Evolutionary conservation across 2,329 filamentous ascomycete species (phyloP), one percentile per base, ranked within the genome.

Genomic region (Neurospora sp.): DNA sequence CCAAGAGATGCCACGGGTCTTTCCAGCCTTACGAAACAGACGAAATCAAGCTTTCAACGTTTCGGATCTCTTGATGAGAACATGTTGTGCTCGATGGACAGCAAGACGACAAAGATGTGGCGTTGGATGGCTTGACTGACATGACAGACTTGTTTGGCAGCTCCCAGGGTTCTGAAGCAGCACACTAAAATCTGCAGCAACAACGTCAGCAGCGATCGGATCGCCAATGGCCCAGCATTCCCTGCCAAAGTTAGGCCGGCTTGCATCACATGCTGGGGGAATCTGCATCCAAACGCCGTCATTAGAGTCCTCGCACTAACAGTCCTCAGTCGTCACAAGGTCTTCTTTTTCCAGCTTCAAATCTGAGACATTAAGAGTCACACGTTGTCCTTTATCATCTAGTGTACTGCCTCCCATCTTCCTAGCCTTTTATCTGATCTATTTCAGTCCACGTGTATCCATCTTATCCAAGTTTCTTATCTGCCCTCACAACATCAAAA

Each of bases 201-300:
- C 38, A 67, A 73, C 67, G 70, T 71, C 72, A 72, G 71, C 72
- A 69, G 68, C 70, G 67, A 70, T 67, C 69, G 68, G 66, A 69
- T 70, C 69, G 67, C 69, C 69, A 72, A 69, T 68, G 67, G 67
- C 69, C 67, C 70, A 57, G 57, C 70, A 52, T 68, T 70, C 66
- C 69, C 68, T 72, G 52, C 12, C 52, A 62, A 62, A 3, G 52
- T 62, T 62, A 62, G 52, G 52, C 43, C 66, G 71, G 40, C 66
- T 72, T 72, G 69, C 71, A 74, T 74, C 73, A 74, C 74, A 72
- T 71, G 67, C 28, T 46, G 41, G 38, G 40, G 19, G 15, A 62
- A 19, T 15, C 15, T 68, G 40, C 67, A 28, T 68, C 23, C 67
- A 52, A 52, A 41, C 46, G 33, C 46, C 46, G 46, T 57, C 46